Evolutionary conservation across 2,329 filamentous ascomycete species (phyloP).

Genomic region (Cytospora mali): DNA sequence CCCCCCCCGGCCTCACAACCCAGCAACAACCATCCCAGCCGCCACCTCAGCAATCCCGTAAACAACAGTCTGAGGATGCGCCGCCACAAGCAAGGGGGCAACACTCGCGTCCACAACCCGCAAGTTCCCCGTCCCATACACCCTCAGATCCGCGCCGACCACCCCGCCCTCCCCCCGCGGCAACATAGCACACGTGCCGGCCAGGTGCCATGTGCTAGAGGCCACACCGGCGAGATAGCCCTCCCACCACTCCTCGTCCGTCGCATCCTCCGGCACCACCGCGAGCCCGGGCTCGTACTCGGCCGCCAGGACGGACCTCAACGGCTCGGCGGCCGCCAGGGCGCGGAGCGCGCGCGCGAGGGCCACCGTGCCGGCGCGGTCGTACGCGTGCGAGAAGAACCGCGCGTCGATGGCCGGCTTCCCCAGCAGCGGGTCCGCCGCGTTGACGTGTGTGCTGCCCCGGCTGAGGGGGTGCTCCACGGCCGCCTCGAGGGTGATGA

Average conservation of each 20-base stretch:
- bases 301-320: conserved; percentile 3
- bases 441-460: conserved; percentile 16
- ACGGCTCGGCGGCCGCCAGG: background rate
- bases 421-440: conserved; percentile 1
- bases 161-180: conserved; percentile 20
- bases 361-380: conserved; percentile 5
- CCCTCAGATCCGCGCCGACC: conserved; percentile 19
- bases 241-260: conserved; percentile 3
- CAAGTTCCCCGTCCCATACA: conserved; percentile 23
- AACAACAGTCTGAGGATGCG: conserved; percentile 8
- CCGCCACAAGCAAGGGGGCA: conserved; percentile 9
- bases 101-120: conserved; percentile 22
- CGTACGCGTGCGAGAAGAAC: conserved; percentile 8
- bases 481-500: conserved; percentile 5
- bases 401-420: conserved; percentile 5
- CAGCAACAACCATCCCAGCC: conserved; percentile 11
- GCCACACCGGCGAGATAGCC: background rate
- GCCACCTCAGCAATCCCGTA: conserved; percentile 19
- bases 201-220: conserved; percentile 10
- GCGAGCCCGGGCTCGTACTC: conserved; percentile 18
- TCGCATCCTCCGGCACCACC: background rate
- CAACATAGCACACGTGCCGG: conserved; percentile 21
- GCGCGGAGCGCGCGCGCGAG: background rate
- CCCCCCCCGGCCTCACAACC: too few relatives aligned
- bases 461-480: conserved; percentile 16